phyloP scores from a whole-genome alignment of 345 rosid genomes.

The Zanthoxylum bungeanum region DNA sequence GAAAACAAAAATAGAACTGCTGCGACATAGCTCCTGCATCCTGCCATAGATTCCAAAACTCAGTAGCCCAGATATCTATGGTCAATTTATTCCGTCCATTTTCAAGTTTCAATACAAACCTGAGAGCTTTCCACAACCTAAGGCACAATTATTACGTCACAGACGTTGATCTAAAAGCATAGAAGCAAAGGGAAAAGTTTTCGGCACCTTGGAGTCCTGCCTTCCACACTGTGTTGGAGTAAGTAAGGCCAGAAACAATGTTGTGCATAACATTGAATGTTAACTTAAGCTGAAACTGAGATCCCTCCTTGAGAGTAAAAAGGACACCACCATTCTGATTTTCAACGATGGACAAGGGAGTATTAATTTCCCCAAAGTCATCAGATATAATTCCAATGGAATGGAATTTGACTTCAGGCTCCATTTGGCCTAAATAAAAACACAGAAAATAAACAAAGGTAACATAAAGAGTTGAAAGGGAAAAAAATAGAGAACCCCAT shows the following conservation, averaged over 20 bases:
- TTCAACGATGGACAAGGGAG: constrained; percentile 37
- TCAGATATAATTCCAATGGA: constrained; percentile 49
- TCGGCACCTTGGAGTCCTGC: constrained; percentile 41
- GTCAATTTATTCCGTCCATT: neutral
- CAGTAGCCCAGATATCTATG: neutral
- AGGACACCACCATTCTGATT: constrained; percentile 24
- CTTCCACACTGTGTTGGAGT: constrained; percentile 51
- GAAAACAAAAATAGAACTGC: neutral
- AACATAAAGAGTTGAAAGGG: neutral
- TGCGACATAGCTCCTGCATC: neutral
- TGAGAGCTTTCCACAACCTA: neutral
- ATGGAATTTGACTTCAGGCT: constrained; percentile 52
- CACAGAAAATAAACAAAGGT: neutral
- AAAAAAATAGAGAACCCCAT: neutral
- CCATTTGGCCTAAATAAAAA: constrained; percentile 45
- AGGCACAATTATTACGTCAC: neutral
- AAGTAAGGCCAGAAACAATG: constrained; percentile 52
- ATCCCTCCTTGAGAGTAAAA: constrained; percentile 48
- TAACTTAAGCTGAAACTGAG: constrained; percentile 44
- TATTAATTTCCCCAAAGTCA: constrained; percentile 39
- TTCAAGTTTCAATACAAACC: neutral
- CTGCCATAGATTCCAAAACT: neutral
- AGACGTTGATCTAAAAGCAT: neutral
- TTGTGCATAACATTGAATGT: constrained; percentile 49
- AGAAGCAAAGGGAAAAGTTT: neutral